phyloP scores from a whole-genome alignment of 352 stramenopile genomes.

The Globisporangium barbulae region DNA sequence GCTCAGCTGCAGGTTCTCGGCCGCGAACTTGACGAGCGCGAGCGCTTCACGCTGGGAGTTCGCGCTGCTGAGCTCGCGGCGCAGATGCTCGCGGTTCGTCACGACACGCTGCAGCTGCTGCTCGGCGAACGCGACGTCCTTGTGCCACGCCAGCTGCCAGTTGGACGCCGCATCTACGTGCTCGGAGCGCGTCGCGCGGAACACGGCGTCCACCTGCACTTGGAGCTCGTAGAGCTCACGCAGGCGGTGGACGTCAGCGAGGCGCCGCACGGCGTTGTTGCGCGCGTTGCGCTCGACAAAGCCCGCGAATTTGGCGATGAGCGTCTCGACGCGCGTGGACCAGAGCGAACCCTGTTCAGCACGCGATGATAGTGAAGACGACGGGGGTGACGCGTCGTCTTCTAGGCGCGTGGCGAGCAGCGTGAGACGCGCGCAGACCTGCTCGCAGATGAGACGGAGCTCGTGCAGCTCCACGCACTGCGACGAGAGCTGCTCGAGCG shows the following conservation, averaged over 20 bases:
- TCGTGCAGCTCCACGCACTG: constrained; percentile 18
- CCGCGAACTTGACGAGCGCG: constrained; percentile 51
- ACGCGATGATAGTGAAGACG: neutral
- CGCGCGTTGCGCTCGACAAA: constrained; percentile 30
- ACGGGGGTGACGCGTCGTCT: neutral
- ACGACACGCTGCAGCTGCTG: constrained; percentile 34
- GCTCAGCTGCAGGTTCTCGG: constrained; percentile 27
- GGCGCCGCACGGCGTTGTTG: constrained; percentile 29
- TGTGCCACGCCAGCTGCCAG: constrained; percentile 51
- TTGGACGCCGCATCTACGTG: constrained; percentile 41
- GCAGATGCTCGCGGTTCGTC: constrained; percentile 18
- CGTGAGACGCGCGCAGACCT: constrained; percentile 12
- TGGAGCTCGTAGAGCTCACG: constrained; percentile 36
- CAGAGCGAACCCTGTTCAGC: constrained; percentile 1
- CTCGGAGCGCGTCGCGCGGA: constrained; percentile 31
- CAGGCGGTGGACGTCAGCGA: constrained; percentile 34
- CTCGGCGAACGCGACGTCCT: constrained; percentile 40
- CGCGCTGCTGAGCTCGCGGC: constrained; percentile 18
- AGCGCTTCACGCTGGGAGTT: constrained; percentile 30
- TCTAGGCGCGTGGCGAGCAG: constrained; percentile 8
- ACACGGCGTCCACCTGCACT: constrained; percentile 32
- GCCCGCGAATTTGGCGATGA: constrained; percentile 26
- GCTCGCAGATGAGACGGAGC: constrained; percentile 11
- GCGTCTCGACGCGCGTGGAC: constrained; percentile 11
- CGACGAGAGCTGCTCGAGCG: constrained; percentile 17